A percentile compares a stretch with the other conserved stretches of the same genome.
Evolutionary conservation across 208 protist genomes (phyloP).

Genomic region (Acanthamoeba lenticulata): DNA sequence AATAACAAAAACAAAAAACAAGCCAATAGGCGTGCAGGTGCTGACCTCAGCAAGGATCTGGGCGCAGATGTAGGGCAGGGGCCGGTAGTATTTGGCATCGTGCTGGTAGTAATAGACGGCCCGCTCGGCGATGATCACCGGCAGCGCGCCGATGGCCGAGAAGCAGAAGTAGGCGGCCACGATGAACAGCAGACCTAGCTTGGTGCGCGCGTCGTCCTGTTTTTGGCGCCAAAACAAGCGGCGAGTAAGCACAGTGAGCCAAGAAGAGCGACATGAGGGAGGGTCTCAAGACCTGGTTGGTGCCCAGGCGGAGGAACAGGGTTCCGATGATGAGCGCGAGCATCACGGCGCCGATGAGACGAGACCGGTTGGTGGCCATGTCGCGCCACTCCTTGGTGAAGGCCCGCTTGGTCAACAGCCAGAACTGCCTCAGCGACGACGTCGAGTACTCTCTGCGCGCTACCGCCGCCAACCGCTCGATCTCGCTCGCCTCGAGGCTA

Average conservation of each 20-base stretch:
- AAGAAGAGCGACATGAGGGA: no score
- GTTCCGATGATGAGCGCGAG: background rate
- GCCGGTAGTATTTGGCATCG: conserved; percentile 52
- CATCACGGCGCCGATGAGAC: background rate
- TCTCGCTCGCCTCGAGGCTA: background rate
- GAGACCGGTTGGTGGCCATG: background rate
- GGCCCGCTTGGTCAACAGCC: background rate
- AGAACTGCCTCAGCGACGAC: background rate
- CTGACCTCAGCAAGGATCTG: conserved; percentile 50
- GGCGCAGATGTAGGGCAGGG: conserved; percentile 45
- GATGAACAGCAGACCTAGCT: background rate
- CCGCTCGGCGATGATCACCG: background rate
- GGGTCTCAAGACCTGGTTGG: no score
- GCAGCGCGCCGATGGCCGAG: background rate
- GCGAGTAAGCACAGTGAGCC: no score
- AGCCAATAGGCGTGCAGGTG: no score
- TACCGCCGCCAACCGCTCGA: no score
- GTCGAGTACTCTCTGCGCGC: no score
- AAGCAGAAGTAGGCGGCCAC: conserved; percentile 11
- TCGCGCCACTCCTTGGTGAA: conserved; percentile 1
- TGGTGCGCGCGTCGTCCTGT: background rate
- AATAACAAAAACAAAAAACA: background rate
- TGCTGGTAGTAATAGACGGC: conserved; percentile 43
- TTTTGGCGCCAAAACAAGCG: no score
- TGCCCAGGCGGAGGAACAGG: conserved; percentile 8